These are phyloP conservation scores for Colletotrichum truncatum DNA, from an alignment of 2,329 filamentous ascomycete genomes.

Conservation along the genomic window DNA sequence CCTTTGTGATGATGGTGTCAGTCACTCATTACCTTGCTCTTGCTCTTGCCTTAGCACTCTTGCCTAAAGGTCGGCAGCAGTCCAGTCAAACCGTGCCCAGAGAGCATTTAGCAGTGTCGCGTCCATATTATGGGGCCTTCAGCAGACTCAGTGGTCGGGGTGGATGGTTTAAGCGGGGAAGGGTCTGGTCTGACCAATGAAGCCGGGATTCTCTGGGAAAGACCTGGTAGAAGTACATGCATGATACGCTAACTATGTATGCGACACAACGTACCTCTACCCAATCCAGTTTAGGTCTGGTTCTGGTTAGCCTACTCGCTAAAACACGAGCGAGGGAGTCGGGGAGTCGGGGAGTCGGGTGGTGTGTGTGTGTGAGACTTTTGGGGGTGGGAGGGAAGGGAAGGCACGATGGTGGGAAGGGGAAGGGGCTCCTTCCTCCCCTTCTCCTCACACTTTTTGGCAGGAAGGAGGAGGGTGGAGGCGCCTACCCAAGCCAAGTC, in stretches of 20 bases:
- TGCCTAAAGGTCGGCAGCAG: slow-evolving; percentile 7
- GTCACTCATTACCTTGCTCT: slow-evolving; percentile 16
- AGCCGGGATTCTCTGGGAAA: background rate
- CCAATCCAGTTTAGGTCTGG: slow-evolving; percentile 3
- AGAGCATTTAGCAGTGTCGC: background rate
- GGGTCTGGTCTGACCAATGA: slow-evolving; percentile 20
- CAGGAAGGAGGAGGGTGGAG: background rate
- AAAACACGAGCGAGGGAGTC: slow-evolving; percentile 28
- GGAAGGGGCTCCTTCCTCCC: background rate
- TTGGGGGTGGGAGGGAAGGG: background rate
- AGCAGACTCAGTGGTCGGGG: slow-evolving; percentile 6
- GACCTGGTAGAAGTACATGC: slow-evolving; percentile 26
- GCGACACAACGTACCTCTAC: slow-evolving; percentile 22
- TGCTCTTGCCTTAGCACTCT: slow-evolving; percentile 13
- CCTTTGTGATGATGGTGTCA: slow-evolving; percentile 31
- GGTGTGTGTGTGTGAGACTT: slow-evolving; percentile 16
- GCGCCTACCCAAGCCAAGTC: background rate
- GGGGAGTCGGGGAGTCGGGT: slow-evolving; percentile 24
- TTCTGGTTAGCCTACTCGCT: slow-evolving; percentile 10
- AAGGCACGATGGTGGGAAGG: background rate
- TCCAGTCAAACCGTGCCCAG: background rate
- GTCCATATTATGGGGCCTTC: slow-evolving; percentile 11
- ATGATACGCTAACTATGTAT: slow-evolving; percentile 18
- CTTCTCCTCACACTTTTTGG: background rate
- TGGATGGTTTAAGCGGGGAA: slow-evolving; percentile 29